Conservation (phyloP, 2,329 filamentous ascomycete genomes). For the Elsinoe arachidis region DNA sequence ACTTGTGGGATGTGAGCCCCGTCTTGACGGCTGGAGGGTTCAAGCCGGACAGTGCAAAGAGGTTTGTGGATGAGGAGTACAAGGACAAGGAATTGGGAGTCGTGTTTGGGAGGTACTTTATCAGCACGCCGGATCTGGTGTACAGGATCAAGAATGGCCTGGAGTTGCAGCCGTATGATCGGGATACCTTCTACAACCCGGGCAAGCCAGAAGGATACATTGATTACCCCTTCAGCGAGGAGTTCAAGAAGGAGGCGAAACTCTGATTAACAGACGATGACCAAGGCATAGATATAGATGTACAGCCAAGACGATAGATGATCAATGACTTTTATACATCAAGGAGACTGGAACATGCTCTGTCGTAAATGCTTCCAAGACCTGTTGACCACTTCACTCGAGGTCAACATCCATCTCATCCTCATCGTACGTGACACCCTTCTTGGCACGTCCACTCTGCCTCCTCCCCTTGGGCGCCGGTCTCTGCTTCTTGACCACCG, state of each 20-base stretch:
- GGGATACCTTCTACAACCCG: slow-evolving; percentile 38
- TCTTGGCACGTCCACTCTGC: slow-evolving; percentile 31
- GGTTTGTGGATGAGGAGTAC: slow-evolving; percentile 33
- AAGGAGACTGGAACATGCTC: slow-evolving; percentile 3
- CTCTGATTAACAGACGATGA: background rate
- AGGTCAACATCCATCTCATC: slow-evolving; percentile 13
- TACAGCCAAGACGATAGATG: background rate
- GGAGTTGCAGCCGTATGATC: slow-evolving; percentile 37
- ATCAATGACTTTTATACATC: background rate
- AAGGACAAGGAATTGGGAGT: slow-evolving; percentile 36
- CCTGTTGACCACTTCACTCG: background rate
- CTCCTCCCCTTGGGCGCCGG: background rate
- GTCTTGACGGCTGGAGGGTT: slow-evolving; percentile 41
- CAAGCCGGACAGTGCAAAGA: slow-evolving; percentile 30
- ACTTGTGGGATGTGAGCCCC: slow-evolving; percentile 37
- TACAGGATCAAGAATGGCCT: slow-evolving; percentile 38
- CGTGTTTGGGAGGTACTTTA: slow-evolving; percentile 43
- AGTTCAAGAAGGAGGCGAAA: slow-evolving; percentile 23
- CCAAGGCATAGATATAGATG: background rate
- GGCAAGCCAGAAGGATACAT: slow-evolving; percentile 33
- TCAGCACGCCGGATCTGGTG: slow-evolving; percentile 42
- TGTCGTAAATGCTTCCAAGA: background rate
- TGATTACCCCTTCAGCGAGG: slow-evolving; percentile 34
- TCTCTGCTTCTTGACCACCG: background rate
- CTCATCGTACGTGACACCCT: slow-evolving; percentile 16